Percentiles rank a stretch among this genome's conserved stretches.
Conservation (phyloP, 2,329 filamentous ascomycete species). For the Arthrobotrys entomopaga region DNA sequence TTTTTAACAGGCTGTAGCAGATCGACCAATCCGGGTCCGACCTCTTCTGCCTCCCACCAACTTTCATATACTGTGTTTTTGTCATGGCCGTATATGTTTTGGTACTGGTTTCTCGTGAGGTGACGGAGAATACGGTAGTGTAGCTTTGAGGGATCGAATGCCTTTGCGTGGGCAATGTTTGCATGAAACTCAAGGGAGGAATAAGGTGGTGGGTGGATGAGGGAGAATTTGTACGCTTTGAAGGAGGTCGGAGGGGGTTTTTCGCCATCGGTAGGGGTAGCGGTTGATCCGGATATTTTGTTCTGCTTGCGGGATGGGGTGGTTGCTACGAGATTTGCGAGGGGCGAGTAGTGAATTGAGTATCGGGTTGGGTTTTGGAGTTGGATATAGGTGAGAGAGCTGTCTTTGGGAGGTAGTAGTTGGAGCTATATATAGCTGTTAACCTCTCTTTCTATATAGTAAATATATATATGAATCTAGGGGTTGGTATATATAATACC, state of each 20-base stretch:
- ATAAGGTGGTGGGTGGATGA: conserved; percentile 43
- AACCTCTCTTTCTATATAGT: background rate
- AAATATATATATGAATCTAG: background rate
- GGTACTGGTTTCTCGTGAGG: conserved; percentile 46
- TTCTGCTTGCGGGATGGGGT: conserved; percentile 37
- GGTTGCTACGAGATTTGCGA: conserved; percentile 43
- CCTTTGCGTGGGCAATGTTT: conserved; percentile 37
- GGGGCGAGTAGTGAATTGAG: conserved; percentile 45
- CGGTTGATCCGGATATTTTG: background rate
- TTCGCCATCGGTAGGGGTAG: conserved; percentile 4
- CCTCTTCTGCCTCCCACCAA: conserved; percentile 32
- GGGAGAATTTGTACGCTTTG: conserved; percentile 51
- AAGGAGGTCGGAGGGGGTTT: conserved; percentile 27
- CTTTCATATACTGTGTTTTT: conserved; percentile 38
- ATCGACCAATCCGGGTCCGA: conserved; percentile 40
- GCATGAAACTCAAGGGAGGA: conserved; percentile 31
- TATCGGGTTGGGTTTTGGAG: conserved; percentile 39
- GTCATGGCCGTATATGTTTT: conserved; percentile 51
- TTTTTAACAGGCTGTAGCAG: conserved; percentile 45
- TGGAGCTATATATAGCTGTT: conserved; percentile 25
- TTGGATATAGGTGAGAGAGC: conserved; percentile 4
- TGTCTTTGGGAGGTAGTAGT: conserved; percentile 19
- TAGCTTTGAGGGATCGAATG: conserved; percentile 49
- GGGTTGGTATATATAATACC: conserved; percentile 10
- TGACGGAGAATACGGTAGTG: conserved; percentile 52